Conservation (phyloP, 2,329 filamentous ascomycete species). For the Fusarium stilboides region DNA sequence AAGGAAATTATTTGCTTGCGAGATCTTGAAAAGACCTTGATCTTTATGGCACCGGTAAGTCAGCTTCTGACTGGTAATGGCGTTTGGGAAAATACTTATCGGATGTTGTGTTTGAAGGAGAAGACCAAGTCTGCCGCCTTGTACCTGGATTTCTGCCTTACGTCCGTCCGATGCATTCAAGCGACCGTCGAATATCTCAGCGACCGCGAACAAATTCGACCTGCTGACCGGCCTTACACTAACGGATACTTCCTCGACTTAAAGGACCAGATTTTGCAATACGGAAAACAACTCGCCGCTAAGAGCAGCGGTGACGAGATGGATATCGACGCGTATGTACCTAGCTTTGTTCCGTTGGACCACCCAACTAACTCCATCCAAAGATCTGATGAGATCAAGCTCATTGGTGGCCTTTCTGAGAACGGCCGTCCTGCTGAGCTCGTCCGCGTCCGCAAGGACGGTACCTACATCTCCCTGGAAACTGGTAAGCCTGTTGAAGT, state of each 20-base stretch:
- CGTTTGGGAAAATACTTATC: conserved; percentile 76
- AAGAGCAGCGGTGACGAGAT: conserved; percentile 74
- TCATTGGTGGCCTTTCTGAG: conserved; percentile 85
- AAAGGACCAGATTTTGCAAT: conserved; percentile 91
- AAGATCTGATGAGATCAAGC: conserved; percentile 77
- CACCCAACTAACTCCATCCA: conserved; percentile 49
- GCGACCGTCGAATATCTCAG: conserved; percentile 88
- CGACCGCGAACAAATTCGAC: conserved; percentile 88
- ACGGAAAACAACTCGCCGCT: conserved; percentile 86
- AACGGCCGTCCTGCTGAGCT: conserved; percentile 89
- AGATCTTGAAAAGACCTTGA: conserved; percentile 93
- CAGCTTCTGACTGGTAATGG: conserved; percentile 68
- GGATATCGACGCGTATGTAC: conserved; percentile 71
- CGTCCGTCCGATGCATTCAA: conserved; percentile 91
- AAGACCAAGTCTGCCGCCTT: conserved; percentile 77
- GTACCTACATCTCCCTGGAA: conserved; percentile 83
- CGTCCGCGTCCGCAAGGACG: conserved; percentile 84
- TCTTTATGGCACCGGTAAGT: conserved; percentile 96
- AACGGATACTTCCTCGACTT: conserved; percentile 98
- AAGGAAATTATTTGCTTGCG: conserved; percentile 92
- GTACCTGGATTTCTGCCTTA: conserved; percentile 91
- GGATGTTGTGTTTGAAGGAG: conserved; percentile 82
- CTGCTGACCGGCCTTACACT: conserved; percentile 90
- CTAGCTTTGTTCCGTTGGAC: conserved; percentile 51
- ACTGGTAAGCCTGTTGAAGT: conserved; percentile 76